These are phyloP conservation scores for Claviceps africana DNA, from an alignment of 2,329 filamentous ascomycete genomes.

Conservation along the genomic window DNA sequence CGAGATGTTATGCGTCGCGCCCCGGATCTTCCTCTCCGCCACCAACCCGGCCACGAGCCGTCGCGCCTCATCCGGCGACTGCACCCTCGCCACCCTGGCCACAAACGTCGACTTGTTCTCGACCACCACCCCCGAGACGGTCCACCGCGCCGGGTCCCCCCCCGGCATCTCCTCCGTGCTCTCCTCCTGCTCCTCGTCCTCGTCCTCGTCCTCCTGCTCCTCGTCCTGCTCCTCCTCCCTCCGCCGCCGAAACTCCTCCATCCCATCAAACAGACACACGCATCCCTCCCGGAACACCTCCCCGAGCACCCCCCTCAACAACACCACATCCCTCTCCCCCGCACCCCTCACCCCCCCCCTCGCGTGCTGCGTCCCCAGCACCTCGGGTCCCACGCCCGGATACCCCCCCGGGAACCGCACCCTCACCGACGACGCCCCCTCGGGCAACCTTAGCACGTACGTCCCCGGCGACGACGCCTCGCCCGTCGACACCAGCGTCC, in stretches of 20 bases:
- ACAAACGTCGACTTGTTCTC: slow-evolving; percentile 85
- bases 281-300: slow-evolving; percentile 57
- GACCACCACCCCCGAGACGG: slow-evolving; percentile 54
- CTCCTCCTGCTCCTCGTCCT: slow-evolving; percentile 6
- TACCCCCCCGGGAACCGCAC: slow-evolving; percentile 62
- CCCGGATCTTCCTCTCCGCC: slow-evolving; percentile 69
- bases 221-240: slow-evolving; percentile 33
- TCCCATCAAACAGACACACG: slow-evolving; percentile 82
- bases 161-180: no score
- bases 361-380: slow-evolving; percentile 70
- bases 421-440: no score
- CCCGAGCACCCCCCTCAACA: slow-evolving; percentile 53
- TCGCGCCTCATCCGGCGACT: slow-evolving; percentile 49
- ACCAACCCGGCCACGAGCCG: slow-evolving; percentile 62
- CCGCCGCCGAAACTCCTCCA: slow-evolving; percentile 49
- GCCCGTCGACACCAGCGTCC: neutral
- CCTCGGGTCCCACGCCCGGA: slow-evolving; percentile 55
- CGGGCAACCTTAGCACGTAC: slow-evolving; percentile 57
- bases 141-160: slow-evolving; percentile 60
- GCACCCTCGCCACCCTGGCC: slow-evolving; percentile 57
- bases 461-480: slow-evolving; percentile 28
- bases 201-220: slow-evolving; percentile 7
- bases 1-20: slow-evolving; percentile 88
- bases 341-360: slow-evolving; percentile 60
- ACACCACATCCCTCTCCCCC: slow-evolving; percentile 53